phyloP scores from a whole-genome alignment of 1,284 basidiomycete genomes.

The Malassezia caprae region DNA sequence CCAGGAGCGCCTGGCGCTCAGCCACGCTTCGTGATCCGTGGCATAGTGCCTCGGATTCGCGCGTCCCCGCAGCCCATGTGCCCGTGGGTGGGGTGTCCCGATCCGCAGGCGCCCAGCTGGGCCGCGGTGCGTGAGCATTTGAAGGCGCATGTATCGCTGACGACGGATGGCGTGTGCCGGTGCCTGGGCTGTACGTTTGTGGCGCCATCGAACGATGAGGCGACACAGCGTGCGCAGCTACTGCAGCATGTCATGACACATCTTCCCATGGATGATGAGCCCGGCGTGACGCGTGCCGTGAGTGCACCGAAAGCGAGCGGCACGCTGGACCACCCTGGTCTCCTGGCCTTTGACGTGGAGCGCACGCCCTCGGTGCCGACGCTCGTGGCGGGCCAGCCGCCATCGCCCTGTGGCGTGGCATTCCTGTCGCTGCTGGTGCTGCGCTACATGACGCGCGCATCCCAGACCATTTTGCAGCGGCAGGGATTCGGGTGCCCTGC shows the following conservation, averaged over 20 bases:
- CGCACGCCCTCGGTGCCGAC: slow-evolving; percentile 36
- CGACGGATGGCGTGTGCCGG: slow-evolving; percentile 26
- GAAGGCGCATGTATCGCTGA: slow-evolving; percentile 22
- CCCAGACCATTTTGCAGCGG: slow-evolving; percentile 25
- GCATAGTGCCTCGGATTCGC: slow-evolving; percentile 53
- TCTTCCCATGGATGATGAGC: slow-evolving; percentile 1
- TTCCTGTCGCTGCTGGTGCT: slow-evolving; percentile 34
- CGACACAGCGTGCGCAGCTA: slow-evolving; percentile 5
- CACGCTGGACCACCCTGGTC: slow-evolving; percentile 36
- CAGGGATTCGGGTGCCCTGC: slow-evolving; percentile 20
- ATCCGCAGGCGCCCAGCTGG: slow-evolving; percentile 20
- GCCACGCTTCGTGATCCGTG: slow-evolving; percentile 64
- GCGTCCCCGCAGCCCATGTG: slow-evolving; percentile 23
- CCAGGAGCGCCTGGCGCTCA: slow-evolving; percentile 55
- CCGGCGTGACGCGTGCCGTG: background rate
- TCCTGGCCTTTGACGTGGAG: slow-evolving; percentile 32
- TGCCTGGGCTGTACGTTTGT: slow-evolving; percentile 28
- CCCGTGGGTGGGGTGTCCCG: slow-evolving; percentile 30
- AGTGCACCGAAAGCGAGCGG: slow-evolving; percentile 16
- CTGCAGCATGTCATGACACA: slow-evolving; percentile 9
- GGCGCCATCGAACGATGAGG: background rate
- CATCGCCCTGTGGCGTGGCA: slow-evolving; percentile 34
- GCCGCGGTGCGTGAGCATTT: slow-evolving; percentile 27
- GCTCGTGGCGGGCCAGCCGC: slow-evolving; percentile 17
- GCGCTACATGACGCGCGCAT: slow-evolving; percentile 32